Conservation (phyloP, 139 green algal genomes). For the Yamagishiella unicocca region DNA sequence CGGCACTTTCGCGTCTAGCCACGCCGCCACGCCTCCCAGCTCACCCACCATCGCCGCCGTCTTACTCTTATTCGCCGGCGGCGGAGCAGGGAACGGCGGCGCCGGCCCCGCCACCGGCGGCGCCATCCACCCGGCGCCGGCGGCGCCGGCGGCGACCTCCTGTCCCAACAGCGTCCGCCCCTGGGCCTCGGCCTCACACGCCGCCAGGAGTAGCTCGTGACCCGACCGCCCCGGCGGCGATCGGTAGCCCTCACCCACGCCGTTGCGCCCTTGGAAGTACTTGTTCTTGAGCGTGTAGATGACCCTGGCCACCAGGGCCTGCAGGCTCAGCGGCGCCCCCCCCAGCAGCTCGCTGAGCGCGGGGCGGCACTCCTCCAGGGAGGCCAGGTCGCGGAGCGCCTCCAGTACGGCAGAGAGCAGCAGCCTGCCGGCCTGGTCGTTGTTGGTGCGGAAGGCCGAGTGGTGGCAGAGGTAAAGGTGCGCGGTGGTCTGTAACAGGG, state of each 20-base stretch:
- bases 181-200: not conserved
- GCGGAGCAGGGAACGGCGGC: not conserved
- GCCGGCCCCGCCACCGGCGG: not conserved
- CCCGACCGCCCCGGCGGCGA: not conserved
- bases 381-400: not conserved
- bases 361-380: no score
- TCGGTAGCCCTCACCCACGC: not conserved
- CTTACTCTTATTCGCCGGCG: not conserved
- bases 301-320: not conserved
- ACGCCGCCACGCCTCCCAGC: not conserved
- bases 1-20: not conserved
- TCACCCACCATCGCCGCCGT: not conserved
- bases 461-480: conserved; percentile 24
- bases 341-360: not conserved
- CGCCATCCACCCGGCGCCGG: not conserved
- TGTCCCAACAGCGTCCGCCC: not conserved
- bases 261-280: conserved; percentile 11
- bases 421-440: not conserved
- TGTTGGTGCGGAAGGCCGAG: not conserved
- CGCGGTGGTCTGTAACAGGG: not conserved
- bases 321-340: not conserved
- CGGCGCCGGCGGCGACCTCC: not conserved
- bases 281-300: conserved; percentile 15
- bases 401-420: not conserved
- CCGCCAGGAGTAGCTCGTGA: not conserved